These are phyloP conservation scores for Yamadazyma ubonensis DNA, from an alignment of 805 yeast genomes.

Conservation along the genomic window DNA sequence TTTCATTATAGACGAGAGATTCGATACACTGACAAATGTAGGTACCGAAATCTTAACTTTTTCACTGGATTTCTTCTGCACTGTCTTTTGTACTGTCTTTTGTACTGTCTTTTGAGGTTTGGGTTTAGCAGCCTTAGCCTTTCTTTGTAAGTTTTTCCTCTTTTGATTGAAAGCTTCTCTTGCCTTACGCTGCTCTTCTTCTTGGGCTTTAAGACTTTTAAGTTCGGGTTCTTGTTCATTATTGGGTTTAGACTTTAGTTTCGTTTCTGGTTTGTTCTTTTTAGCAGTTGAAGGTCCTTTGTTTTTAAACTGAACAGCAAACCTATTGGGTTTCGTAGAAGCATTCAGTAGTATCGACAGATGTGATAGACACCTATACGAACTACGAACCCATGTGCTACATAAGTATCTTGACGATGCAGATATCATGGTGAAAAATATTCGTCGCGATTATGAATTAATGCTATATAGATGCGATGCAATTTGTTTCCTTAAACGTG, in stretches of 20 bases:
- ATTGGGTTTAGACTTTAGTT: conserved; percentile 1
- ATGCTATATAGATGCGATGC: conserved; percentile 4
- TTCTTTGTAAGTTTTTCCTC: background rate
- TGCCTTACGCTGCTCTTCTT: conserved; percentile 7
- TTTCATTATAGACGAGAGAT: conserved; percentile 69
- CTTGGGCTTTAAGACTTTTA: background rate
- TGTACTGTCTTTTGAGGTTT: conserved; percentile 5
- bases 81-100: conserved; percentile 5
- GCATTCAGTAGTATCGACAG: conserved; percentile 1
- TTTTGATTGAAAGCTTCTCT: conserved; percentile 13
- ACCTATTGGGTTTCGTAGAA: conserved; percentile 27
- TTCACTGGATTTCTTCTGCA: conserved; percentile 9
- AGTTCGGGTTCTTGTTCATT: background rate
- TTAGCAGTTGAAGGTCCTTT: background rate
- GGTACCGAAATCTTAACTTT: conserved; percentile 54
- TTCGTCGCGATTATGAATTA: conserved; percentile 5
- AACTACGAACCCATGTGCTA: no score
- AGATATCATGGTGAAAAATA: background rate
- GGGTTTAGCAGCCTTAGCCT: background rate
- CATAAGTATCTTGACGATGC: no score
- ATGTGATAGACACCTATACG: background rate
- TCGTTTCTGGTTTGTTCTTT: background rate
- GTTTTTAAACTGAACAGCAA: conserved; percentile 27
- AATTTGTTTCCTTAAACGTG: no score
- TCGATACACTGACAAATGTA: conserved; percentile 73